These are phyloP conservation scores for Calonectria hongkongensis DNA, from an alignment of 2,329 filamentous ascomycete species.

Conservation along the genomic window DNA sequence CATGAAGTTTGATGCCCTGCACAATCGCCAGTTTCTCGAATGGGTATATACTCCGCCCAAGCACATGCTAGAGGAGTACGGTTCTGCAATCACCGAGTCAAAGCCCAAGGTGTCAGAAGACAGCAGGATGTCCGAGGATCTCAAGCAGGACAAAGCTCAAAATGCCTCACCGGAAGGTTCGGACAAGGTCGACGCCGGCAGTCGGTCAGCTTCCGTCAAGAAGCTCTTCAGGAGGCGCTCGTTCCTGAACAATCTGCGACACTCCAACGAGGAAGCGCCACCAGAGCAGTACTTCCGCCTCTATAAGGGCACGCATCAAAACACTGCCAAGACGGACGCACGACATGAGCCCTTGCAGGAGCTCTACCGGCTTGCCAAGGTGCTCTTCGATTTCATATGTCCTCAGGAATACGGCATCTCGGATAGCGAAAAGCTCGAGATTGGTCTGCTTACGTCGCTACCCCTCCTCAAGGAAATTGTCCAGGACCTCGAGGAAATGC, in stretches of 20 bases:
- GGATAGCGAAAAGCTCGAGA: conserved; percentile 97
- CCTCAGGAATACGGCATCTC: conserved; percentile 99
- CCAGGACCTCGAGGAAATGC: conserved; percentile 96
- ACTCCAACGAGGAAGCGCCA: conserved; percentile 72
- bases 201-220: conserved; percentile 60
- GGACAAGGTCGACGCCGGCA: conserved; percentile 64
- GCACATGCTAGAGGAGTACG: conserved; percentile 82
- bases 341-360: conserved; percentile 92
- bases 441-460: conserved; percentile 93
- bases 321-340: conserved; percentile 83
- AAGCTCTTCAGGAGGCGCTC: conserved; percentile 77
- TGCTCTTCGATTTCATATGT: conserved; percentile 98
- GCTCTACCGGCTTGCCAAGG: conserved; percentile 93
- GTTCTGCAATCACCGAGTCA: conserved; percentile 63
- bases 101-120: conserved; percentile 66
- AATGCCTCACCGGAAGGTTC: conserved; percentile 58
- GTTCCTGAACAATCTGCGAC: conserved; percentile 73
- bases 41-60: conserved; percentile 96
- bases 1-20: conserved; percentile 99
- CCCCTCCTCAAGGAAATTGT: conserved; percentile 98
- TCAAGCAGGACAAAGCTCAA: conserved; percentile 57
- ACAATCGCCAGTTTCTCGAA: conserved; percentile 96
- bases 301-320: conserved; percentile 84
- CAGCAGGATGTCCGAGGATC: conserved; percentile 61
- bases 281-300: conserved; percentile 91